These are phyloP conservation scores for Trypanosoma rangeli DNA, from an alignment of 208 protist genomes.

Conservation along the genomic window DNA sequence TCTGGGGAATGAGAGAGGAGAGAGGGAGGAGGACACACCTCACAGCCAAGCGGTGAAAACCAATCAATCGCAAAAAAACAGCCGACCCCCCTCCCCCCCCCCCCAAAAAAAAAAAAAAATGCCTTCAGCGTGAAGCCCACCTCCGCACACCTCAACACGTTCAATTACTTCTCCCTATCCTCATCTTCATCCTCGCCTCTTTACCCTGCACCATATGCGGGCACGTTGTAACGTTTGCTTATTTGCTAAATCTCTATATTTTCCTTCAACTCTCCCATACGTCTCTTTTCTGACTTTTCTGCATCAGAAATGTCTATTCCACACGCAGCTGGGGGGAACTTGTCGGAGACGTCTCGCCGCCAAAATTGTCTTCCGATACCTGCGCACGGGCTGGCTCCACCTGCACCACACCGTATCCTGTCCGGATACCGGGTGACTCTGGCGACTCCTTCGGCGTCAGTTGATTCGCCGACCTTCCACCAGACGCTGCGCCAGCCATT, in stretches of 20 bases:
- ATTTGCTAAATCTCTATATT: conserved; percentile 7
- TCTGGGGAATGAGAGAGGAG: not conserved
- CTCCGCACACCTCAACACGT: not conserved
- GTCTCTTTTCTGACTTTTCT: conserved; percentile 37
- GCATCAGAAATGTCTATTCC: conserved; percentile 22
- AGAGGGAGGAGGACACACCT: not conserved
- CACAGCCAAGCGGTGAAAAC: conserved; percentile 20
- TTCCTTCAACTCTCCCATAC: conserved; percentile 22
- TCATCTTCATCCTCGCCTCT: not conserved
- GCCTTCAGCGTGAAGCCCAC: not conserved
- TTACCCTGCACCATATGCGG: not conserved
- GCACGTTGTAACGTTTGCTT: not conserved
- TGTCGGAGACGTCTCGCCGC: conserved; percentile 9
- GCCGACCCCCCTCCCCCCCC: too few species aligned
- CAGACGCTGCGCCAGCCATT: not conserved
- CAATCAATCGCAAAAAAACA: conserved; percentile 1
- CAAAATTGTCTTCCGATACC: conserved; percentile 21
- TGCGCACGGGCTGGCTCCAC: conserved; percentile 49
- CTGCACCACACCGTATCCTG: conserved; percentile 63
- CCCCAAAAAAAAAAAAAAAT: not conserved
- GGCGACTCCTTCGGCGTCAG: conserved; percentile 4
- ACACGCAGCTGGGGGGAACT: conserved; percentile 11
- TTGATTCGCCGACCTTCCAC: not conserved
- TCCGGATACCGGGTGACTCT: conserved; percentile 28
- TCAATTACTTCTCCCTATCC: not conserved